Percentiles rank a stretch among this genome's conserved stretches.
phyloP scores from a whole-genome alignment of 2,329 filamentous ascomycete genomes.

The Thermochaetoides dissita region DNA sequence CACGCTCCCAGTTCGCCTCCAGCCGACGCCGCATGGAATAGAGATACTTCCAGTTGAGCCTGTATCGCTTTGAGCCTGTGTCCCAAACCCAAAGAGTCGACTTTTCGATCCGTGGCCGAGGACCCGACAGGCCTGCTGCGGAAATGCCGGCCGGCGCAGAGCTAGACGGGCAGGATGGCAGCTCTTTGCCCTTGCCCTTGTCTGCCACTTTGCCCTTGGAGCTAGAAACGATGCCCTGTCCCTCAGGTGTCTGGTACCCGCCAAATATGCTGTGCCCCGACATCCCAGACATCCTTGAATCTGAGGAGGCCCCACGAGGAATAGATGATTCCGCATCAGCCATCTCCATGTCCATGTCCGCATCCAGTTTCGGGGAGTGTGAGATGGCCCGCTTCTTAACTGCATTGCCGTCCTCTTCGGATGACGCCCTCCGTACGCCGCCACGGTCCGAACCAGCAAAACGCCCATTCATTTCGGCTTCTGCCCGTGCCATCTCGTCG shows the following conservation, averaged over 20 bases:
- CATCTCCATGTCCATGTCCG: constrained; percentile 33
- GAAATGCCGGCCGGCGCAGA: constrained; percentile 2
- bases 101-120: constrained; percentile 22
- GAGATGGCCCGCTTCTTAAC: constrained; percentile 42
- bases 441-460: constrained; percentile 18
- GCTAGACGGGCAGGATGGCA: not conserved
- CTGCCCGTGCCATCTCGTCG: constrained; percentile 51
- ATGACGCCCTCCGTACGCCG: constrained; percentile 28
- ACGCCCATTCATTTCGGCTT: constrained; percentile 41
- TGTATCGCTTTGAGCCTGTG: constrained; percentile 33
- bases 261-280: constrained; percentile 20
- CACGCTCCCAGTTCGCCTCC: constrained; percentile 83
- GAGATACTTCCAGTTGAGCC: constrained; percentile 82
- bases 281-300: too few relatives aligned
- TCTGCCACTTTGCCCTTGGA: constrained; percentile 16
- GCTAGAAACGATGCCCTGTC: constrained; percentile 3
- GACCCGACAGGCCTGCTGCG: constrained; percentile 17
- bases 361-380: constrained; percentile 22
- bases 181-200: constrained; percentile 23
- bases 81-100: constrained; percentile 40
- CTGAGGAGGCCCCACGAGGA: not conserved
- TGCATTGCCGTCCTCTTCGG: constrained; percentile 33
- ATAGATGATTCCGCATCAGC: constrained; percentile 18
- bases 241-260: constrained; percentile 8
- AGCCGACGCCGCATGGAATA: constrained; percentile 76